A percentile compares a stretch with the other conserved stretches of the same genome.
phyloP scores from a whole-genome alignment of 2,329 filamentous ascomycete species.

The Bretziella fagacearum region DNA sequence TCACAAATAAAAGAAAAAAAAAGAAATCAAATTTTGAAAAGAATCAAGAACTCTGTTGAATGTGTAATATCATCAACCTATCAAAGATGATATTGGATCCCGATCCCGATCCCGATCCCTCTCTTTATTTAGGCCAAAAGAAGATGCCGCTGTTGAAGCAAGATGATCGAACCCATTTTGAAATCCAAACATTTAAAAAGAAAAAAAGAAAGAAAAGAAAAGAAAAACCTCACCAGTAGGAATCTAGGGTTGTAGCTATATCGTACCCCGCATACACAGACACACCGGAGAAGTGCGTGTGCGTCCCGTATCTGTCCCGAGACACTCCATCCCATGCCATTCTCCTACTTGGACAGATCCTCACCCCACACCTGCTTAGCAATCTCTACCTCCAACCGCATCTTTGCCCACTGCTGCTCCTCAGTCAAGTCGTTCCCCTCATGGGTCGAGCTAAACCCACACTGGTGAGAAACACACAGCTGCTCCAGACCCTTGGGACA shows the following conservation, averaged over 20 bases:
- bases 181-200: not conserved
- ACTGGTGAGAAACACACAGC: conserved; percentile 52
- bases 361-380: conserved; percentile 45
- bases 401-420: conserved; percentile 54
- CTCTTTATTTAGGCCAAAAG: not conserved
- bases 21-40: not conserved
- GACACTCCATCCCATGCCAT: not conserved
- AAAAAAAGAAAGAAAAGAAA: not conserved
- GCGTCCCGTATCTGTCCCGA: too few relatives aligned
- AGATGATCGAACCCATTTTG: not conserved
- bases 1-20: too few relatives aligned
- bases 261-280: not conserved
- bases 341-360: conserved; percentile 8
- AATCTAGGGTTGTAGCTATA: not conserved
- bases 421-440: conserved; percentile 47
- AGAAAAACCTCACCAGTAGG: not conserved
- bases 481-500: conserved; percentile 48
- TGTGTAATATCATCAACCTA: not conserved
- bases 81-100: not conserved
- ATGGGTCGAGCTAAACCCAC: conserved; percentile 47
- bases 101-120: not conserved
- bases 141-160: not conserved
- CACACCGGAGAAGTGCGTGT: not conserved
- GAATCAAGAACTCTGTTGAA: conserved; percentile 8
- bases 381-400: conserved; percentile 49